Conservation (phyloP, 1,139 yeast genomes). For the Trichomonascaceae sp. region DNA sequence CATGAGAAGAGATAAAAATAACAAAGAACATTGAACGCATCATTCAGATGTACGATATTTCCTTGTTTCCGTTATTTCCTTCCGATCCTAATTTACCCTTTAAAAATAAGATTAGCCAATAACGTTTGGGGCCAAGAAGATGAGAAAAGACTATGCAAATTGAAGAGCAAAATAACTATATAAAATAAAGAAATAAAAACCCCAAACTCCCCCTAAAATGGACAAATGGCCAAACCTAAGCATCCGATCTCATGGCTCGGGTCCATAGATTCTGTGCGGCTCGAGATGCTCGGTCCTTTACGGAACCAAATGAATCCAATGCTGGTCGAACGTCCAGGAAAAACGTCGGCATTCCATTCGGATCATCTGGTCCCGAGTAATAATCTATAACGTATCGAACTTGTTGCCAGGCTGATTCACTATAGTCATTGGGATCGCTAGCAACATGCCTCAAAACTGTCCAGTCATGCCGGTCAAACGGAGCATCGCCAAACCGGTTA, state of each 20-base stretch:
- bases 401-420: slow-evolving; percentile 46
- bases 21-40: no score
- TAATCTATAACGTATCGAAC: slow-evolving; percentile 93
- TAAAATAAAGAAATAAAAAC: neutral
- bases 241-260: slow-evolving; percentile 40
- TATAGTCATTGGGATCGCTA: slow-evolving; percentile 32
- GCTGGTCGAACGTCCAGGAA: slow-evolving; percentile 95
- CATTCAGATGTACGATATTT: no score
- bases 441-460: slow-evolving; percentile 61
- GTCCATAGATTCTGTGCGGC: slow-evolving; percentile 44
- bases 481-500: slow-evolving; percentile 65
- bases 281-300: slow-evolving; percentile 57
- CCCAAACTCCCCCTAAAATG: no score
- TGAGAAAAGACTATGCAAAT: neutral
- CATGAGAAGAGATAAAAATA: neutral
- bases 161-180: neutral
- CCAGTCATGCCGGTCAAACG: slow-evolving; percentile 99
- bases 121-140: neutral
- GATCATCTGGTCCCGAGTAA: slow-evolving; percentile 89
- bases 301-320: slow-evolving; percentile 59
- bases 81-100: neutral
- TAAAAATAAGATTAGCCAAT: neutral
- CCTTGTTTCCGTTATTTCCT: neutral
- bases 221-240: no score
- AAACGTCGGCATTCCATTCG: slow-evolving; percentile 82